Percentiles rank a stretch among this genome's conserved stretches.
These are phyloP conservation scores for Beauveria asiatica DNA, from an alignment of 2,329 filamentous ascomycete genomes.

Conservation along the genomic window DNA sequence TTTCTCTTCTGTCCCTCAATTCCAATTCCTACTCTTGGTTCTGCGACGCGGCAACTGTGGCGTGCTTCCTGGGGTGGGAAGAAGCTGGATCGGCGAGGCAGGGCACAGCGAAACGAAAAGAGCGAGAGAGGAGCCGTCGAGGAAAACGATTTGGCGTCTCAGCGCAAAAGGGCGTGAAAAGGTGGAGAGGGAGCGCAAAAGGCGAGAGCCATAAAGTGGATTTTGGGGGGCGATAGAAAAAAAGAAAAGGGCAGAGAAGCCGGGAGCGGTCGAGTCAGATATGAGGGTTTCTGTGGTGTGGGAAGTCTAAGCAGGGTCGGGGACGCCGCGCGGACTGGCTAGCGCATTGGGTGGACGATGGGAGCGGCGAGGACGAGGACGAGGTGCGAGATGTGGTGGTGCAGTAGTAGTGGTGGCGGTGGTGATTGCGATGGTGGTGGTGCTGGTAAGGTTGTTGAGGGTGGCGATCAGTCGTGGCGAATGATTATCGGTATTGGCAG, in stretches of 20 bases:
- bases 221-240: neutral
- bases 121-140: neutral
- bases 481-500: neutral
- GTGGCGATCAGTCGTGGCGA: neutral
- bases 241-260: neutral
- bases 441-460: neutral
- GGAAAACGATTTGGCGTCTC: constrained; percentile 1
- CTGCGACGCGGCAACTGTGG: neutral
- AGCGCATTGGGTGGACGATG: neutral
- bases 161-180: constrained; percentile 7
- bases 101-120: neutral
- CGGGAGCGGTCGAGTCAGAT: neutral
- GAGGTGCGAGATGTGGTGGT: neutral
- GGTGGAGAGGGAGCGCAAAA: constrained; percentile 1
- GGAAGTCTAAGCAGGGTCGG: neutral
- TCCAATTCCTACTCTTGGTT: neutral
- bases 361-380: neutral
- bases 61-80: neutral
- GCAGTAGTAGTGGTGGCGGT: neutral
- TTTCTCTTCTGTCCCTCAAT: neutral
- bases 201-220: constrained; percentile 6
- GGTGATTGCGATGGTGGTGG: neutral
- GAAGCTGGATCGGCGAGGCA: neutral
- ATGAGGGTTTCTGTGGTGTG: neutral
- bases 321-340: neutral